Base-by-base conservation (phyloP, 176 grass and related monocot genomes). In the Zea mays region DNA sequence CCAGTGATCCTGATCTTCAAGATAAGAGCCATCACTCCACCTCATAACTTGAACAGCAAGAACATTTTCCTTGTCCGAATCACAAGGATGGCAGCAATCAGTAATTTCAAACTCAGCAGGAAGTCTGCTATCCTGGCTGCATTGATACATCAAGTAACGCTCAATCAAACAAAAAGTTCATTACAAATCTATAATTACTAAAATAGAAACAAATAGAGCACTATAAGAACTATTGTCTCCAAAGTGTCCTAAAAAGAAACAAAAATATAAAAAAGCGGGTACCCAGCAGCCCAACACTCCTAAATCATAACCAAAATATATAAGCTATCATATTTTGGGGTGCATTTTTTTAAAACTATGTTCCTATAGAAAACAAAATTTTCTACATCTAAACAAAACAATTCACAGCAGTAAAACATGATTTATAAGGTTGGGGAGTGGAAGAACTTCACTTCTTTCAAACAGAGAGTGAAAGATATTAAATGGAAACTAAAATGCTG, bases 1-100 rank as follows among this genome's bases (percentile, higher is more conserved):
- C 95, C 95, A 98, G 79, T 98, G 95, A 20, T 98, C 95, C 77
- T 98, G 95, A 86, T 98, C 95, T 88, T 98, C 95, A 46, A 98
- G 85, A 92, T 98, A 98, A 40, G 95, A 94, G 51, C 95, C 95
- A 83, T 92, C 92, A 76, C 95, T 98, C 95, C 95, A 98, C 75
- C 95, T 90, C 87, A 98, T 90, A 16, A 98, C 89, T 90, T 98
- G 95, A 73, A 98, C 89, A 51, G 91, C 87, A 77, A 98, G 89
- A 90, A 98, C 65, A 85, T 98, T 98, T 74, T 83, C 86, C 69
- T 86, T 82, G 45, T 81, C 89, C 54, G 85, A 94, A 74, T 92
- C 89, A 77, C 73, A 88, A 50, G 83, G 87, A 81, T 94, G 85
- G 73, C 91, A 94, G 84, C 75, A 89, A 76, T 92, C 83, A 1